Evolutionary conservation across 2,329 filamentous ascomycete genomes (phyloP), one percentile per base, ranked within the genome.

Genomic region (Gaeumannomyces sp.): DNA sequence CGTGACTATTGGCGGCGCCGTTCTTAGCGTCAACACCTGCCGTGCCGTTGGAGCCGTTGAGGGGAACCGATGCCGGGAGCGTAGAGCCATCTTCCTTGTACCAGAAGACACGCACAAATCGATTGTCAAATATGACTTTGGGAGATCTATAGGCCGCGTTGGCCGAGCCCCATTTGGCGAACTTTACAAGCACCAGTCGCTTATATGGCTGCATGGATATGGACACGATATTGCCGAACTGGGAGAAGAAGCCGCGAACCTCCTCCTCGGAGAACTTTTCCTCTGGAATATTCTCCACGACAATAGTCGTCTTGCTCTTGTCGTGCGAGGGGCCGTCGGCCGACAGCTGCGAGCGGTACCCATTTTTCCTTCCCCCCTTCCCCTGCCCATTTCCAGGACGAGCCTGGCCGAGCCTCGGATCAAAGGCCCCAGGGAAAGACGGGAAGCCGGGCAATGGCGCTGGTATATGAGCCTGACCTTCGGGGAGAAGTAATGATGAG

Each of bases 51-150:
- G 69, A 73, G 22, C 71, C 74, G 60, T 72, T 67, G 31, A 63
- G 19, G 28, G 71, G 63, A 62, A 69, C n/a, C 45, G 68, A 38
- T 64, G 70, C 67, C 2, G 74, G 72, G 3, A 61, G 50, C 33
- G 13, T 27, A 27, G 71, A 71, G 58, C 76, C 75, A 31, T 83
- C 81, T 7, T 84, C 82, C 69, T 86, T 89, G 72, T 86, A 83
- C 91, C 91, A 94, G 71, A 89, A 93, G 0, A 94, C 89, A 71
- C 92, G 93, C 61, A 95, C 91, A 70, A 95, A 95, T 14, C 91
- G 83, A 70, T 94, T 95, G 71, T 93, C 89, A 72, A 94, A 95
- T 59, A 95, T 88, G 60, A 88, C 88, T 72, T 92, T 92, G 0
- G 91, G 91, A 11, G 89, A 93, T 60, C 83, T 83, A 73, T 91